These are phyloP conservation scores for Skeletonema costatum DNA, from an alignment of 108 stramenopile genomes.

Conservation along the genomic window DNA sequence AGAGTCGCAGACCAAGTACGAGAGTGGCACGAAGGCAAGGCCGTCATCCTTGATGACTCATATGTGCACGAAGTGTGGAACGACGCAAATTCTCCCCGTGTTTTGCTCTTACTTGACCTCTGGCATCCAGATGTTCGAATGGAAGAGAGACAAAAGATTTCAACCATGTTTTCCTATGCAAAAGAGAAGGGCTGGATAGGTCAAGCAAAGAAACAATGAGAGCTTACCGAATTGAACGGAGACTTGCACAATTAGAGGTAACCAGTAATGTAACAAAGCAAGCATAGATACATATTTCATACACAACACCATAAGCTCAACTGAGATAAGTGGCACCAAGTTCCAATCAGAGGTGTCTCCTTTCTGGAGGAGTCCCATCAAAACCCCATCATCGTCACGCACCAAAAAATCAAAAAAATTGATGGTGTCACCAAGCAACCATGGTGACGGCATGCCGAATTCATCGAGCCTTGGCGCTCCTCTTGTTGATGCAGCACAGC, in stretches of 20 bases:
- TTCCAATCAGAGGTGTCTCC: too few species aligned
- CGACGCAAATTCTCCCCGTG: constrained; percentile 66
- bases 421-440: background rate
- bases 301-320: too few species aligned
- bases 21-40: constrained; percentile 82
- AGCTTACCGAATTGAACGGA: background rate
- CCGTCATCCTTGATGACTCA: constrained; percentile 94
- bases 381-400: too few species aligned
- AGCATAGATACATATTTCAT: too few species aligned
- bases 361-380: too few species aligned
- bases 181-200: constrained; percentile 72
- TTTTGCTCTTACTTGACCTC: constrained; percentile 81
- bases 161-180: constrained; percentile 75
- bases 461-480: background rate
- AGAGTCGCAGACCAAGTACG: constrained; percentile 80
- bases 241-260: background rate
- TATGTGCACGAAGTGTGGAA: constrained; percentile 99
- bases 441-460: background rate
- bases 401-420: too few species aligned
- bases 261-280: background rate
- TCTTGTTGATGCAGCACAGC: background rate
- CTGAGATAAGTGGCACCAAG: too few species aligned
- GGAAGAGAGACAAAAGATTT: constrained; percentile 70
- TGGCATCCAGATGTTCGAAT: constrained; percentile 89
- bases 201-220: background rate